A percentile compares a stretch with the other conserved stretches of the same genome.
Evolutionary conservation across 1,284 basidiomycete species (phyloP).

Genomic region (Athelia psychrophila): DNA sequence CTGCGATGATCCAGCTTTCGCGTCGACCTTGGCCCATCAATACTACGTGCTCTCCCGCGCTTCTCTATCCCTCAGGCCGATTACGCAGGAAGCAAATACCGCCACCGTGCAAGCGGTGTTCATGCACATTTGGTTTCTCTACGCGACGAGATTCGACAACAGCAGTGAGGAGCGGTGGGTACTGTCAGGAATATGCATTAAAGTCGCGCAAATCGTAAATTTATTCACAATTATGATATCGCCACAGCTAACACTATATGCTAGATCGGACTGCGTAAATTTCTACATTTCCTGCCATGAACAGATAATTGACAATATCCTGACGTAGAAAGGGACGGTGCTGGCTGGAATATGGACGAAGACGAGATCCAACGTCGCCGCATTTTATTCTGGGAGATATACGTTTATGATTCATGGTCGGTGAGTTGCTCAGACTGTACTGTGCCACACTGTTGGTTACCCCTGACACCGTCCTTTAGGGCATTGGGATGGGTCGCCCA

Average conservation of each 20-base stretch:
- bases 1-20: conserved; percentile 32
- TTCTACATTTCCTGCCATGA: not conserved
- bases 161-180: conserved; percentile 47
- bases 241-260: not conserved
- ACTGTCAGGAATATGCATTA: conserved; percentile 38
- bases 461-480: conserved; percentile 21
- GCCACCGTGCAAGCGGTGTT: conserved; percentile 48
- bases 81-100: conserved; percentile 38
- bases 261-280: conserved; percentile 53
- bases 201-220: conserved; percentile 44
- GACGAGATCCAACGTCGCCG: conserved; percentile 49
- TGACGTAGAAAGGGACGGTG: conserved; percentile 48
- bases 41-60: conserved; percentile 44
- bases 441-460: too few species aligned
- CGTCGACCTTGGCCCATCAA: conserved; percentile 30
- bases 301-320: not conserved
- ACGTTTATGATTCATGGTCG: conserved; percentile 46
- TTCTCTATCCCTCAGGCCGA: conserved; percentile 40
- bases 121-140: conserved; percentile 40
- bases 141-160: conserved; percentile 31
- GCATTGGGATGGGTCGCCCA: conserved; percentile 45
- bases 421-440: conserved; percentile 23
- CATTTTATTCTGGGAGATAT: conserved; percentile 55
- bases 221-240: too few species aligned
- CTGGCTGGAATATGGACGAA: conserved; percentile 43